These are phyloP conservation scores for Didymella glomerata DNA, from an alignment of 2,329 filamentous ascomycete genomes.

Conservation along the genomic window DNA sequence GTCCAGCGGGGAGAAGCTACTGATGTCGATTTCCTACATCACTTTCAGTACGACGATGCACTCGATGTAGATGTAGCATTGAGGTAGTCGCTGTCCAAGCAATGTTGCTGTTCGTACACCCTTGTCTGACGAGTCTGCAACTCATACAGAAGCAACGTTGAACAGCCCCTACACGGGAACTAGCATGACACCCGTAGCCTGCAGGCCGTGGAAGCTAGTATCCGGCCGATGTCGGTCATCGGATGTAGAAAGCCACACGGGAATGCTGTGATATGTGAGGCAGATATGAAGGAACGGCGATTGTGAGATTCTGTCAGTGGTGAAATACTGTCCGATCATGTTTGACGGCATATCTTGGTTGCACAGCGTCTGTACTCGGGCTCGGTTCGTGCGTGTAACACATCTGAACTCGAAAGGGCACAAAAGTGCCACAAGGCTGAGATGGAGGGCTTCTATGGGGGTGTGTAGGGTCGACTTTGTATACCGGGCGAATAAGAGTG, in stretches of 20 bases:
- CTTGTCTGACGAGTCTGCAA: slow-evolving; percentile 1
- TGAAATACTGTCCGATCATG: slow-evolving; percentile 20
- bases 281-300: not conserved
- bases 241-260: slow-evolving; percentile 21
- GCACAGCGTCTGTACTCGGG: slow-evolving; percentile 22
- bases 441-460: slow-evolving; percentile 14
- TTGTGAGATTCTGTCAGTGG: slow-evolving; percentile 9
- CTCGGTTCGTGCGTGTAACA: slow-evolving; percentile 27
- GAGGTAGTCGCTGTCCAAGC: slow-evolving; percentile 5
- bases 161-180: slow-evolving; percentile 18
- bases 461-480: slow-evolving; percentile 7
- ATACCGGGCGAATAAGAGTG: slow-evolving; percentile 19
- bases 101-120: slow-evolving; percentile 15
- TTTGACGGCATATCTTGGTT: slow-evolving; percentile 22
- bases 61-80: not conserved
- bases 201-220: slow-evolving; percentile 24
- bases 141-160: slow-evolving; percentile 19
- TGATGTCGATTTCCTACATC: not conserved
- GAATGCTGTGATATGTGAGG: slow-evolving; percentile 12
- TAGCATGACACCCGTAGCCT: slow-evolving; percentile 33
- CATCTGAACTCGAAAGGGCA: slow-evolving; percentile 10
- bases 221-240: slow-evolving; percentile 39
- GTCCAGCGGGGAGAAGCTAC: not conserved
- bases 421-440: slow-evolving; percentile 27
- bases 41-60: slow-evolving; percentile 13